phyloP scores from a whole-genome alignment of 2,329 filamentous ascomycete species.

The Hypoxylon sp. region DNA sequence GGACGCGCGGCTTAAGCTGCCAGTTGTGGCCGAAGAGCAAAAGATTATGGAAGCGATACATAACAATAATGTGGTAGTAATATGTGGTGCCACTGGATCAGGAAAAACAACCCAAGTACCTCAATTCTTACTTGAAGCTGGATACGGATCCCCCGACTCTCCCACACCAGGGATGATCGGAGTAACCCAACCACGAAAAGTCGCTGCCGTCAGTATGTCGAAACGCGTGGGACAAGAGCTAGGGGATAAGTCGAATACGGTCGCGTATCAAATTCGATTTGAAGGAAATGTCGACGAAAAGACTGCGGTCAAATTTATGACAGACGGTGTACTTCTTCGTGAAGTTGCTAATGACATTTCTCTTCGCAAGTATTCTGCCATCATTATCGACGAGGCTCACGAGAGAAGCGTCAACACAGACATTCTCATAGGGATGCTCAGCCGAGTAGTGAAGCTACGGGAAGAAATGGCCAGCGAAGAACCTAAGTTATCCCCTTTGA shows the following conservation, averaged over 20 bases:
- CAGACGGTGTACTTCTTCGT: constrained; percentile 92
- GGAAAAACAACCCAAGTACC: constrained; percentile 98
- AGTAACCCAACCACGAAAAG: constrained; percentile 92
- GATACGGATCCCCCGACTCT: constrained; percentile 82
- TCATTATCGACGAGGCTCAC: constrained; percentile 97
- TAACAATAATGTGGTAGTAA: constrained; percentile 87
- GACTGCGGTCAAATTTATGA: constrained; percentile 98
- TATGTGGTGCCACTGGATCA: constrained; percentile 95
- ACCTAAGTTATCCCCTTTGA: constrained; percentile 78
- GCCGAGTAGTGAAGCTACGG: constrained; percentile 87
- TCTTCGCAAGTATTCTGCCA: constrained; percentile 88
- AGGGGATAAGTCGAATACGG: constrained; percentile 78
- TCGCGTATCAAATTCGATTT: constrained; percentile 95
- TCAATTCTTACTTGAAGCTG: constrained; percentile 94
- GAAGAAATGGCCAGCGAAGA: constrained; percentile 80
- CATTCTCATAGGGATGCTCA: constrained; percentile 97
- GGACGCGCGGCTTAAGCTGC: constrained; percentile 80
- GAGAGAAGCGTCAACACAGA: constrained; percentile 98
- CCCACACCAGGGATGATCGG: constrained; percentile 93
- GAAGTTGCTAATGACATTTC: constrained; percentile 92
- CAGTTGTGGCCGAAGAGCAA: constrained; percentile 94
- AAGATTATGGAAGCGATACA: constrained; percentile 98
- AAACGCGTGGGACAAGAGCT: constrained; percentile 90
- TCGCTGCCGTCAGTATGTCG: constrained; percentile 96
- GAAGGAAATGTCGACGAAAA: constrained; percentile 83